Conservation (phyloP, 2,329 filamentous ascomycete species). For the Drechslera avenae region DNA sequence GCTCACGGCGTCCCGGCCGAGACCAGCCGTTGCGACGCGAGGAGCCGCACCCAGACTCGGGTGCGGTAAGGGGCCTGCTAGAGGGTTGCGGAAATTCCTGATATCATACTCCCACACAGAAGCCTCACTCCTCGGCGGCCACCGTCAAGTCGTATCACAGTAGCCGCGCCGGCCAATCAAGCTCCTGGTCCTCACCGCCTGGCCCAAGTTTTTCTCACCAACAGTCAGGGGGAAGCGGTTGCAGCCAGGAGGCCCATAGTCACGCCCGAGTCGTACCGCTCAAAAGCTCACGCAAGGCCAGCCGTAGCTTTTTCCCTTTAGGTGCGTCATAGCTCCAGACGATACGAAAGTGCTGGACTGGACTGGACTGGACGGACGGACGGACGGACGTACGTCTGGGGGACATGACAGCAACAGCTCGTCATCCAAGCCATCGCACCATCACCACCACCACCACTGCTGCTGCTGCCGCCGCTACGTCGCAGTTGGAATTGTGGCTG, state of each 20-base stretch:
- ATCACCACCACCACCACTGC: not conserved
- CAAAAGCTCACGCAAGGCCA: slow-evolving; percentile 22
- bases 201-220: slow-evolving; percentile 19
- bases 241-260: slow-evolving; percentile 26
- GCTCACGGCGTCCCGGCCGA: not conserved
- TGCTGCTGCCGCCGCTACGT: not conserved
- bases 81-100: slow-evolving; percentile 11
- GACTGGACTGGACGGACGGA: too few species aligned
- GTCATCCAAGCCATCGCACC: not conserved
- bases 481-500: not conserved
- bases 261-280: slow-evolving; percentile 32
- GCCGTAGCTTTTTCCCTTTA: slow-evolving; percentile 15
- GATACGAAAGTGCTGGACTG: too few species aligned
- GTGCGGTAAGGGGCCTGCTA: slow-evolving; percentile 11
- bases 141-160: slow-evolving; percentile 16
- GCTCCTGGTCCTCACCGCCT: slow-evolving; percentile 36
- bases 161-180: slow-evolving; percentile 30
- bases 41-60: slow-evolving; percentile 2
- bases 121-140: slow-evolving; percentile 12
- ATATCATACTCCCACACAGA: slow-evolving; percentile 13
- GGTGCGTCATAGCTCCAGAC: slow-evolving; percentile 29
- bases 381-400: too few species aligned
- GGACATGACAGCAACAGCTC: too few species aligned
- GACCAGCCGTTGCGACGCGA: slow-evolving; percentile 1
- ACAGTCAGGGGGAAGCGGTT: slow-evolving; percentile 25